Base-by-base conservation (phyloP, 495 filamentous ascomycete genomes). In the Entonaema liquescens region DNA sequence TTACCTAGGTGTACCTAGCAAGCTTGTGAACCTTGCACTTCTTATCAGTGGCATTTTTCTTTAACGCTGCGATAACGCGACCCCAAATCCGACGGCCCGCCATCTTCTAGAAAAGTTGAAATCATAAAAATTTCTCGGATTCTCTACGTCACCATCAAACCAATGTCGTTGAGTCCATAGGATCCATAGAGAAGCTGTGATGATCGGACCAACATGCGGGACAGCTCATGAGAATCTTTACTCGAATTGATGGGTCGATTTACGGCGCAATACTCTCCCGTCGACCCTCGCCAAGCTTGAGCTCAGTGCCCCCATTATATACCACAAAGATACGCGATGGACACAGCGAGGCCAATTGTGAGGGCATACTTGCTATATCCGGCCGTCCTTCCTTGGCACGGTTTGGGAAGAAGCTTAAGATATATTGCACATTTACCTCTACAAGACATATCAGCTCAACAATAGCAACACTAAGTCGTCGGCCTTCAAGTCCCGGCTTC, bases 181-280 rank as follows among this genome's bases (percentile, higher is more conserved):
- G 42, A 17, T 47, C 19, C 42, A 38, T 73, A 77, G 61, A 73
- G 73, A 78, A 76, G 78, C 70, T 79, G 75, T 79, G 78, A 78
- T 82, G 77, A 74, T 68, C 72, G 50, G 69, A 72, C 66, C 77
- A 83, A 70, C 77, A 85, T 85, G 83, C 76, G 76, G 79, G 75
- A 79, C 78, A 80, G 76, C 83, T 78, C 83, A 85, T 85, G 83
- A 84, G 80, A 83, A 77, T 82, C 78, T 75, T 80, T 67, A 82
- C 75, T 75, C 80, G 79, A 81, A 81, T 84, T 77, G 80, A 85
- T 76, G 79, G 82, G 79, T 82, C 81, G 79, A 80, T 81, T 81
- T 83, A 80, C 80, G 81, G 83, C 81, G 78, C 81, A 73, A 78
- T 84, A 73, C 76, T 79, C 71, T 74, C 78, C 67, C 73, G 70